Conservation (phyloP, 2,329 filamentous ascomycete genomes). For the Botrytis sinoallii region DNA sequence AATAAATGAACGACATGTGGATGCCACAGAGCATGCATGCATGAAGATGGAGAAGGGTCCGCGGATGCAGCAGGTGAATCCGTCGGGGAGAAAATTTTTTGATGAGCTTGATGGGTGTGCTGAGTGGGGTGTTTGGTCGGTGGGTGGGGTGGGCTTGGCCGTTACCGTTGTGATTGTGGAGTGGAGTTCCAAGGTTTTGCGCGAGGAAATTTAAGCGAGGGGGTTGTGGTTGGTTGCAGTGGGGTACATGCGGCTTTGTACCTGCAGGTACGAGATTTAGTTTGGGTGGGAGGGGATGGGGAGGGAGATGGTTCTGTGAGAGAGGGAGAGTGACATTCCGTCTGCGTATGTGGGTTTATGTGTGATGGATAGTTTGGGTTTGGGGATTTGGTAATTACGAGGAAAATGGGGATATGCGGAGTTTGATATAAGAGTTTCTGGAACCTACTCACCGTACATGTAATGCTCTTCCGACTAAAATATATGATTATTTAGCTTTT, state of each 20-base stretch:
- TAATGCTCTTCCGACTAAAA: no score
- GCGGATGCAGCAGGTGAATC: background rate
- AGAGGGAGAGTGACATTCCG: background rate
- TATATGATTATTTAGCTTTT: no score
- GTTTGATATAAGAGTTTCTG: no score
- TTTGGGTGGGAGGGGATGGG: background rate
- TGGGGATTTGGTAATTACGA: background rate
- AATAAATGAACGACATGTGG: background rate
- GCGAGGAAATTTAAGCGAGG: background rate
- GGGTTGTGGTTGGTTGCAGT: background rate
- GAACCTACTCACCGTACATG: no score
- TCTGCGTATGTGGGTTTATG: background rate
- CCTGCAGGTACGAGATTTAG: background rate
- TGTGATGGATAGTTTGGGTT: background rate
- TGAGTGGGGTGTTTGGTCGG: background rate
- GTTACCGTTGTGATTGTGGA: background rate
- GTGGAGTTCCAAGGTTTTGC: background rate
- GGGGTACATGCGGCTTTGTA: background rate
- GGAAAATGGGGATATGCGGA: background rate
- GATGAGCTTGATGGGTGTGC: background rate
- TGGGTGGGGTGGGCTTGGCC: background rate
- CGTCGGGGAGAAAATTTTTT: background rate
- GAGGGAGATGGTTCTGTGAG: background rate
- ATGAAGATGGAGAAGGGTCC: background rate
- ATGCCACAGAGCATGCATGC: background rate